Conservation (phyloP, 352 stramenopile species). For the Globisporangium mamillatum region DNA sequence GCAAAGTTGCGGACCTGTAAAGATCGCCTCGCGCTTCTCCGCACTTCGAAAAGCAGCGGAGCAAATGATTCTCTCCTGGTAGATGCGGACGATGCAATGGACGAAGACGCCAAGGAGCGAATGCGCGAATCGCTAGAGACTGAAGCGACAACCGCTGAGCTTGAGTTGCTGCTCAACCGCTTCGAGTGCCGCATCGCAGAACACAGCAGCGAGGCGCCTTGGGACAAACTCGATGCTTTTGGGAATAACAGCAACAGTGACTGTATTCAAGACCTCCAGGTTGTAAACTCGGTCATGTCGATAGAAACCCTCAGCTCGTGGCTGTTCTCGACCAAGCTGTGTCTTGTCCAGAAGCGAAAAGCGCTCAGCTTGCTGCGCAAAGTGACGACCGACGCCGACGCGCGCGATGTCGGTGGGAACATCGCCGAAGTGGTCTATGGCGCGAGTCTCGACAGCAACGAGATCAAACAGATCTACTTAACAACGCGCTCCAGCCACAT, state of each 20-base stretch:
- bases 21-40: constrained; percentile 12
- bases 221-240: constrained; percentile 7
- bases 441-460: constrained; percentile 29
- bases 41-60: background rate
- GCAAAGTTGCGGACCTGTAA: constrained; percentile 22
- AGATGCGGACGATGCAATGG: background rate
- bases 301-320: constrained; percentile 8
- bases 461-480: constrained; percentile 30
- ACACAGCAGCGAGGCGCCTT: constrained; percentile 22
- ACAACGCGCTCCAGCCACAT: constrained; percentile 19
- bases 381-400: constrained; percentile 25
- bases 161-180: constrained; percentile 28
- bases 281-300: constrained; percentile 6
- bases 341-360: background rate
- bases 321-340: constrained; percentile 25
- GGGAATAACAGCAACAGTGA: background rate
- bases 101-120: constrained; percentile 10
- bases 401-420: constrained; percentile 28
- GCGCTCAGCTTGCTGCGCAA: constrained; percentile 17
- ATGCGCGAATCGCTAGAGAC: constrained; percentile 5
- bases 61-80: background rate
- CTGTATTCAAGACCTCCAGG: constrained; percentile 7
- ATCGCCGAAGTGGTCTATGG: constrained; percentile 34
- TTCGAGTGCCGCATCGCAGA: constrained; percentile 37
- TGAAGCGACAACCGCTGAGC: constrained; percentile 11